These are phyloP conservation scores for Yamadazyma pseudoaaseri DNA, from an alignment of 1,139 yeast species.

Conservation along the genomic window DNA sequence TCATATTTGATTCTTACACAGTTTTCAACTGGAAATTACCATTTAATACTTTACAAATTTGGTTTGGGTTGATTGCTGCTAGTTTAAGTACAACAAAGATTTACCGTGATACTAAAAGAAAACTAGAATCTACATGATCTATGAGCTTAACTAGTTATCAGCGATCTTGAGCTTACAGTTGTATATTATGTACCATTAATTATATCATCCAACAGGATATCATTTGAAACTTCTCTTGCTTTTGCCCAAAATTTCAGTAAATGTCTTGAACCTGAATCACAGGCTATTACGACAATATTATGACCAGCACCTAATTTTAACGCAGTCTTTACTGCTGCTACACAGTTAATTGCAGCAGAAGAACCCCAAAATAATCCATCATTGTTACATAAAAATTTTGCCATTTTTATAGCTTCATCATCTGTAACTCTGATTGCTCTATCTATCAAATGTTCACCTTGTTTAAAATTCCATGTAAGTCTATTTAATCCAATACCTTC, in stretches of 20 bases:
- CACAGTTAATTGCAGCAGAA: constrained; percentile 89
- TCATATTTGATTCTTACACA: constrained; percentile 43
- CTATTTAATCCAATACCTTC: constrained; percentile 94
- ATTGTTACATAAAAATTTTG: constrained; percentile 70
- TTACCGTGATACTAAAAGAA: constrained; percentile 36
- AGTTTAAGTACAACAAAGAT: constrained; percentile 38
- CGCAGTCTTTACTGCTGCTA: constrained; percentile 78
- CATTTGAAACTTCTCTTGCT: constrained; percentile 37
- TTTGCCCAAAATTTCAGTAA: constrained; percentile 88
- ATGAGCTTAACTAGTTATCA: no score
- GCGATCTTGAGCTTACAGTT: not conserved
- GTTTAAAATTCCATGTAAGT: constrained; percentile 74
- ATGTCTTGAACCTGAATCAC: constrained; percentile 91
- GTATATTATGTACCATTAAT: no score
- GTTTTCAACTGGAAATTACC: constrained; percentile 42
- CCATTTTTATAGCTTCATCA: constrained; percentile 82
- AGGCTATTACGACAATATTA: constrained; percentile 80
- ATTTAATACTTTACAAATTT: constrained; percentile 44
- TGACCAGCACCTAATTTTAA: constrained; percentile 58
- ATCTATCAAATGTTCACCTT: constrained; percentile 70
- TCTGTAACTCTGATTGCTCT: constrained; percentile 81
- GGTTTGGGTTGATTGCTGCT: constrained; percentile 50
- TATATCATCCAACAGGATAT: constrained; percentile 32
- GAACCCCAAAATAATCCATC: constrained; percentile 94
- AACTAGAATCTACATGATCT: constrained; percentile 3